Evolutionary conservation across 495 filamentous ascomycete species (phyloP), one percentile per base, ranked within the genome.

Genomic region (Xylaria cubensis): DNA sequence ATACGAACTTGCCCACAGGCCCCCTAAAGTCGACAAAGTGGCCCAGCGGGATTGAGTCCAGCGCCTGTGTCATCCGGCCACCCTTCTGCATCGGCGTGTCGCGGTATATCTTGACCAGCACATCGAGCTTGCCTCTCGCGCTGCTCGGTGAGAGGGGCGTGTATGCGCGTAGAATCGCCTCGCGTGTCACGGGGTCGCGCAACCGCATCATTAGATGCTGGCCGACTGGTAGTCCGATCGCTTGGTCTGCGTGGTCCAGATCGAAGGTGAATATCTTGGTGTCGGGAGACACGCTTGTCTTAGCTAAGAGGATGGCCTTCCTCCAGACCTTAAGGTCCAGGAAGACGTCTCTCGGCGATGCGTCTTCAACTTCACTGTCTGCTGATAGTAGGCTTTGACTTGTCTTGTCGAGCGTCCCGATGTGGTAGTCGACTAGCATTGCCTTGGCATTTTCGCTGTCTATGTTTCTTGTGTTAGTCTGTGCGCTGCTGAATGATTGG

Each of bases 121-220:
- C 82, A 51, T 93, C 87, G 65, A 97, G 81, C 19, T 80, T 84
- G 6, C 95, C 95, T 64, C 82, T 81, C 42, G 90, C 83, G 5
- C 78, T 77, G 10, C 82, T 86, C 24, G 91, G 84, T 0, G 94
- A 94, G 61, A 97, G 90, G 7, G 95, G 95, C 3, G 95, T 98
- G 80, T 98, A 98, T 2, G 92, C 90, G 41, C 95, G 87, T 76
- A 97, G 94, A 74, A 97, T 92, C 41, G 89, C 83, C 78, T 94
- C 90, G 21, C 87, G 80, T 2, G 89, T 90, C 3, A 82, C 86
- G 1, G 90, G 88, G 77, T 96, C 93, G 69, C 87, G 87, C 36
- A 97, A 83, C 21, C 93, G 93, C 79, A 98, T 87, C 88, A 97
- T 92, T 0, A 98, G 84, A 82, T 98, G 95, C 74, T 97, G 93